Evolutionary conservation across 106 monocot species (phyloP), one percentile per base, ranked within the genome.

Genomic region (Phalaenopsis aphrodite): DNA sequence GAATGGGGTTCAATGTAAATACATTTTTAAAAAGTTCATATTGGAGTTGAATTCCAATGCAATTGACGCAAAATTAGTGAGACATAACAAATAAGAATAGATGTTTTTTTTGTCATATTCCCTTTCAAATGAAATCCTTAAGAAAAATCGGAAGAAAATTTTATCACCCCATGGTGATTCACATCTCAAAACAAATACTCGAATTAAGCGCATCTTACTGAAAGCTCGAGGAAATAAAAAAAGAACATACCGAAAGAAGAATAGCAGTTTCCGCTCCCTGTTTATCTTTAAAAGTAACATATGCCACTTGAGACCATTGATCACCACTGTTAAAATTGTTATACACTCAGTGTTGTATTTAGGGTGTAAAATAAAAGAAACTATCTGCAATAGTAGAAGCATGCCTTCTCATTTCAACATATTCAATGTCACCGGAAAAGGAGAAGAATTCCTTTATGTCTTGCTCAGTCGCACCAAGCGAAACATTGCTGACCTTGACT

Each of bases 211-310:
- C 2, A 52, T 10, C 52, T 12, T 12, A 52, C 11, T 12, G 52
- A 52, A 10, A 52, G 52, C 52, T 12, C 52, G 14, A 52, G 52
- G 52, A 52, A 12, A 52, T 4, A 42, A 57, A 75, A 55, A 21
- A 6, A 42, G 18, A 41, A 78, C 56, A 52, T 48, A 87, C 87
- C 47, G 87, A 87, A 52, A 87, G 81, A 72, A 87, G 87, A 37
- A 83, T 23, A 52, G 87, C 83, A 75, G 87, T 87, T 42, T 87
- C 87, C 49, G 87, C 87, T 84, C 87, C 87, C 61, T 87, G 87
- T 67, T 83, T 81, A 73, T 87, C 87, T 67, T 84, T 87, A 42
- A 87, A 87, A 9, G 81, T 81, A 8, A 87, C 87, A 87, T 80
- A 81, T 42, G 87, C 87, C 74, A 81, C 75, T 75, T 87, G 87